Evolutionary conservation across 139 green algal species (phyloP).

Genomic region (Auxenochlorella protothecoides): DNA sequence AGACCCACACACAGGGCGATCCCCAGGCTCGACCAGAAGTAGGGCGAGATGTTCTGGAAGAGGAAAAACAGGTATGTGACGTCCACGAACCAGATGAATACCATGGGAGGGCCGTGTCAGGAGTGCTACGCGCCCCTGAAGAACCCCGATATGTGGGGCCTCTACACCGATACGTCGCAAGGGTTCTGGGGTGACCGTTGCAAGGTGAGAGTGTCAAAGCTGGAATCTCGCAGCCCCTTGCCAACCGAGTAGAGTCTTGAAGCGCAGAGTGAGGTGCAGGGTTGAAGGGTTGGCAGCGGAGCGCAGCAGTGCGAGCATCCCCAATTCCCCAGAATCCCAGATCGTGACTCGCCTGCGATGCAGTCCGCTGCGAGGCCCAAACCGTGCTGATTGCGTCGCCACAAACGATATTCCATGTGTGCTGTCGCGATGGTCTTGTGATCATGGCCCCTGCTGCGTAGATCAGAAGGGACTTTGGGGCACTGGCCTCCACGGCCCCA

Average conservation of each 20-base stretch:
- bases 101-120: not conserved
- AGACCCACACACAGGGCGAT: conserved; percentile 81
- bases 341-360: not conserved
- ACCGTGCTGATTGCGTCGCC: too few species aligned
- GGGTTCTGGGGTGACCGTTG: too few species aligned
- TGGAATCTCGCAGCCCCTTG: not conserved
- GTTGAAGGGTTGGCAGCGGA: too few species aligned
- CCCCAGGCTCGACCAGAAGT: conserved; percentile 79
- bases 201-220: not conserved
- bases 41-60: conserved; percentile 81
- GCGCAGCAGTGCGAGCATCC: too few species aligned
- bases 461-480: not conserved
- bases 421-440: not conserved
- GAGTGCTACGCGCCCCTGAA: not conserved
- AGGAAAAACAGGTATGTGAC: conserved; percentile 69
- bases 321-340: not conserved
- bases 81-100: conserved; percentile 48
- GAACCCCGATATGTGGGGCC: too few species aligned
- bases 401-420: not conserved
- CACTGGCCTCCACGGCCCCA: not conserved
- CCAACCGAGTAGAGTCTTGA: too few species aligned
- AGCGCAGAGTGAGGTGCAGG: too few species aligned
- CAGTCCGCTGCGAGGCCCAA: not conserved
- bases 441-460: not conserved
- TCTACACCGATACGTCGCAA: not conserved